phyloP scores from a whole-genome alignment of 257 asterid genomes.

The Anisodus tanguticus region DNA sequence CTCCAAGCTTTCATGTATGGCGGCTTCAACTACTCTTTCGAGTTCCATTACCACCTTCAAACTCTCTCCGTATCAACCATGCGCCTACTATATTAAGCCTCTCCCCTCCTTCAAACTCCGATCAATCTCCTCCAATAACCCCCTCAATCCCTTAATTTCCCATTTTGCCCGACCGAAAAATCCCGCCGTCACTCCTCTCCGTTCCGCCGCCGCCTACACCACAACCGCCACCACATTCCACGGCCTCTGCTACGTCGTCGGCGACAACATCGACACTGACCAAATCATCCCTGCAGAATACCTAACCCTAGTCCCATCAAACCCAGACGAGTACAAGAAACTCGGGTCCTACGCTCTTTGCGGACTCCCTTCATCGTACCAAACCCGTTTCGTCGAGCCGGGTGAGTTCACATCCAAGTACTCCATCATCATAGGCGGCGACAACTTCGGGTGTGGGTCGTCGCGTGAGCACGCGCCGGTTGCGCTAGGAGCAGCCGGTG shows the following conservation, averaged over 20 bases:
- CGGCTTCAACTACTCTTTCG: constrained; percentile 55
- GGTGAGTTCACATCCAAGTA: constrained; percentile 65
- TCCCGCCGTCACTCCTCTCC: constrained; percentile 40
- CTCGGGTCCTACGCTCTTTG: constrained; percentile 86
- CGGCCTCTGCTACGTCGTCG: constrained; percentile 83
- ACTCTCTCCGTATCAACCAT: constrained; percentile 37
- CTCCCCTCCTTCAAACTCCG: constrained; percentile 48
- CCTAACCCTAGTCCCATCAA: constrained; percentile 92
- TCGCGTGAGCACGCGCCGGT: constrained; percentile 97
- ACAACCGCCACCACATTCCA: constrained; percentile 63
- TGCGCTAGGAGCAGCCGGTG: constrained; percentile 89
- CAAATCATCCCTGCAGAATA: constrained; percentile 98
- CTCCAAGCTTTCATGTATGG: constrained; percentile 43
- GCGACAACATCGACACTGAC: constrained; percentile 92
- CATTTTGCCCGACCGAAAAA: constrained; percentile 37
- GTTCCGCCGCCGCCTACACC: constrained; percentile 28
- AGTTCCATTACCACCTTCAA: constrained; percentile 39
- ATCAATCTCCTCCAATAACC: constrained; percentile 32
- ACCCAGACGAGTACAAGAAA: constrained; percentile 87
- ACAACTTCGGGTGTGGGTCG: constrained; percentile 95
- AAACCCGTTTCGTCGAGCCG: constrained; percentile 74
- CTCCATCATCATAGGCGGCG: constrained; percentile 79
- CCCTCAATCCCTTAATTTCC: constrained; percentile 39
- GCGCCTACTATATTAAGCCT: constrained; percentile 29
- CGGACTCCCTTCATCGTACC: constrained; percentile 74